Evolutionary conservation across 2,329 filamentous ascomycete genomes (phyloP), one percentile per base, ranked within the genome.

Genomic region (Cladophialophora yegresii): DNA sequence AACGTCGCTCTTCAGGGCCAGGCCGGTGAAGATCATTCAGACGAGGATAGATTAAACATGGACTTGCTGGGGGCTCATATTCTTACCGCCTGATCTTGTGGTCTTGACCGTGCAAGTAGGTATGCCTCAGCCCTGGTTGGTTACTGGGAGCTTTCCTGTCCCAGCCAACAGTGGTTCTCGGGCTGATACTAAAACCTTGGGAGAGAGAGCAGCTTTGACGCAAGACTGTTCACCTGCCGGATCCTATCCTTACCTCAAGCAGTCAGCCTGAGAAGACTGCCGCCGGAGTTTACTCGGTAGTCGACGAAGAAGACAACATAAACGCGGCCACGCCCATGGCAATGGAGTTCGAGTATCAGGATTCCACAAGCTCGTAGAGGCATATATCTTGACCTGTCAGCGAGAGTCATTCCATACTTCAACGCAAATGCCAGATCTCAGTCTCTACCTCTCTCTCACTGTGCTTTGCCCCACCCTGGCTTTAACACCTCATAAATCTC

Each of bases 401-500:
- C 16, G n/a, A 8, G 36, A 16, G 13, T 16, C 7, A 8, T 43
- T 20, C 36, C 36, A 16, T 16, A 43, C 16, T 3, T 43, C 13
- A 16, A 7, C 16, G 8, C 36, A 16, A 43, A n/a, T 5, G 36
- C 36, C 36, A 8, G 36, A n/a, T 43, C 26, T 28, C 26, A 3
- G 26, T 6, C 26, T 28, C 26, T 28, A 3, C 26, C 22, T 57
- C 4, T 26, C 51, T 54, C 23, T 20, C 51, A 30, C 51, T 22
- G 1, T 54, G 47, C 62, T 66, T 74, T 74, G 30, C 82, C 82
- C 84, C 84, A 86, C 58, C 79, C 80, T 28, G 77, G 74, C 67
- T 79, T 76, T 70, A 87, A 68, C 75, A 81, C 76, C 30, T 69
- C 76, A 73, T 79, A 82, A n/a, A 83, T 79, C 69, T 84, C 82